Conservation (phyloP, 805 yeast genomes). For the Kurtzmaniella cleridarum region DNA sequence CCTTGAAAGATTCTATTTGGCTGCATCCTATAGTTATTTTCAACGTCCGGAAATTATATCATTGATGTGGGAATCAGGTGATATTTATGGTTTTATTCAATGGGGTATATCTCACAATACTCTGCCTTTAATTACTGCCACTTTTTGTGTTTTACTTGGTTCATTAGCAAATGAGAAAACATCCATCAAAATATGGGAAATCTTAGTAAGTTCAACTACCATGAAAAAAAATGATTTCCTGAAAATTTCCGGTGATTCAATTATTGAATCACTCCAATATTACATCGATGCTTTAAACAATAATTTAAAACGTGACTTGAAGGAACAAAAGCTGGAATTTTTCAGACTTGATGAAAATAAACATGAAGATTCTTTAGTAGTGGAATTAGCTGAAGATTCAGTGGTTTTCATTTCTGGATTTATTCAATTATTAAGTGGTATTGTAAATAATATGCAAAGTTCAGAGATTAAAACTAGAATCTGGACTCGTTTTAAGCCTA, state of each 20-base stretch:
- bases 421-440: constrained; percentile 50
- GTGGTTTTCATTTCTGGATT: constrained; percentile 69
- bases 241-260: constrained; percentile 51
- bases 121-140: constrained; percentile 75
- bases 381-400: constrained; percentile 75
- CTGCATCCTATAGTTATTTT: constrained; percentile 64
- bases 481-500: constrained; percentile 29
- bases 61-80: constrained; percentile 53
- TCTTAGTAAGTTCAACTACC: constrained; percentile 20
- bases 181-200: constrained; percentile 29
- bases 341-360: neutral
- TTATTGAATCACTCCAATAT: constrained; percentile 49
- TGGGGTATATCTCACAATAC: constrained; percentile 83
- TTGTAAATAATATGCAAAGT: constrained; percentile 25
- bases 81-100: constrained; percentile 67
- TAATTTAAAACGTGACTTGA: constrained; percentile 29
- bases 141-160: constrained; percentile 74
- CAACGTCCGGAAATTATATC: constrained; percentile 54
- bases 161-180: constrained; percentile 39
- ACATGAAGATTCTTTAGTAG: constrained; percentile 12
- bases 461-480: constrained; percentile 20
- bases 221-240: constrained; percentile 34
- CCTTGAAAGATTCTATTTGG: constrained; percentile 77
- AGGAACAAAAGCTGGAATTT: constrained; percentile 23
- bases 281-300: constrained; percentile 44